These are phyloP conservation scores for Sphaerulina musiva DNA, from an alignment of 2,329 filamentous ascomycete species.

Conservation along the genomic window DNA sequence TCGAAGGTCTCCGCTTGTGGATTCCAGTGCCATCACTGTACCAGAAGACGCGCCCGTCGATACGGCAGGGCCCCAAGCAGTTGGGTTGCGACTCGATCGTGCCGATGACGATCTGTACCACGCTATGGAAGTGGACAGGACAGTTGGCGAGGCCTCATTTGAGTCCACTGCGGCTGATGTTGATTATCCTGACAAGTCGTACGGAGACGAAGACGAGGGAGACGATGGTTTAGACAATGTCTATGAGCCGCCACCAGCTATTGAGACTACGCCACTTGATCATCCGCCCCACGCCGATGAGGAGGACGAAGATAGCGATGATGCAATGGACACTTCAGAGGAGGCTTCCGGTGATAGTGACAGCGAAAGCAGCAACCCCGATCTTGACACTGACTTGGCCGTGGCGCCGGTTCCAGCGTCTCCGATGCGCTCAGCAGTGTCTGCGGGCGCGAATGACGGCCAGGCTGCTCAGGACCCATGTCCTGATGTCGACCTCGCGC, in stretches of 20 bases:
- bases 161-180: neutral
- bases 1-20: neutral
- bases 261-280: neutral
- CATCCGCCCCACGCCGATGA: neutral
- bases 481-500: constrained; percentile 31
- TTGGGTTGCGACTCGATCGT: neutral
- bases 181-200: neutral
- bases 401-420: neutral
- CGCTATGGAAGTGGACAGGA: neutral
- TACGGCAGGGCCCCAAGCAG: neutral
- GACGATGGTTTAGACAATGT: constrained; percentile 11
- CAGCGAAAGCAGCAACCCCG: neutral
- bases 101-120: constrained; percentile 13
- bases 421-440: neutral
- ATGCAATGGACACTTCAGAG: constrained; percentile 22
- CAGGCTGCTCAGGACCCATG: neutral
- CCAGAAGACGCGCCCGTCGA: neutral
- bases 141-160: neutral
- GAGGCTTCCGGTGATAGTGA: constrained; percentile 11
- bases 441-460: neutral
- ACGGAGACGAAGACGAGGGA: neutral
- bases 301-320: constrained; percentile 17
- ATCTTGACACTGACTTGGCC: neutral
- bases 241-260: constrained; percentile 2
- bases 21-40: constrained; percentile 6